Conservation (phyloP, 345 rosid species). For the Leavenworthia alabamica region DNA sequence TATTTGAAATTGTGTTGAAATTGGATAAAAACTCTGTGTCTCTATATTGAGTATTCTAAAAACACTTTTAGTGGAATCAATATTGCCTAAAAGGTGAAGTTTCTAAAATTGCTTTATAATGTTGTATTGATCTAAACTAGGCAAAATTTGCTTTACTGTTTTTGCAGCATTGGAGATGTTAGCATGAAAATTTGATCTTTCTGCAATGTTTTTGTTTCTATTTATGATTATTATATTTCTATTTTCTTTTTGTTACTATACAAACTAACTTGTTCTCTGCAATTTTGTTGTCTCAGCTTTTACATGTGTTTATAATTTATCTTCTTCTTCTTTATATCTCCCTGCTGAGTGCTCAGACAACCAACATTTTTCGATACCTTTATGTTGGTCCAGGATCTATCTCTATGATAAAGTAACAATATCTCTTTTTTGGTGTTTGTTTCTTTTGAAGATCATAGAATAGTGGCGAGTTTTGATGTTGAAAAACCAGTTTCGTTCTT, state of each 20-base stretch:
- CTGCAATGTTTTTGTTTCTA: conserved; percentile 8
- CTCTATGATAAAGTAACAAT: not conserved
- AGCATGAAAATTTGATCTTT: not conserved
- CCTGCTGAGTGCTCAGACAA: too few relatives aligned
- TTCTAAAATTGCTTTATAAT: conserved; percentile 12
- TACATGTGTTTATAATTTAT: not conserved
- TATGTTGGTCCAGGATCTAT: not conserved
- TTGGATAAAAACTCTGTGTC: not conserved
- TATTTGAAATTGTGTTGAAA: conserved; percentile 3
- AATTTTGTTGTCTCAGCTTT: not conserved
- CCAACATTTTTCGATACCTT: too few relatives aligned
- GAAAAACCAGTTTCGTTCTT: conserved; percentile 50
- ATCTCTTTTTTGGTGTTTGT: not conserved
- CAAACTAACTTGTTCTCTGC: conserved; percentile 8
- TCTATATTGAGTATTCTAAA: conserved; percentile 16
- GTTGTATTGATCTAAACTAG: conserved; percentile 1
- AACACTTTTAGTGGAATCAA: not conserved
- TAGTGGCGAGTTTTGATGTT: conserved; percentile 67
- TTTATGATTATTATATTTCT: not conserved
- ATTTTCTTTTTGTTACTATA: too few relatives aligned
- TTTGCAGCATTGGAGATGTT: not conserved
- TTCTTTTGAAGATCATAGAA: conserved; percentile 55
- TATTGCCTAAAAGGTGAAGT: not conserved
- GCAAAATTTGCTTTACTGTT: not conserved
- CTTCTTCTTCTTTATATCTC: too few relatives aligned